phyloP scores from a whole-genome alignment of 2,329 filamentous ascomycete species.

The Didymella arachidicola region DNA sequence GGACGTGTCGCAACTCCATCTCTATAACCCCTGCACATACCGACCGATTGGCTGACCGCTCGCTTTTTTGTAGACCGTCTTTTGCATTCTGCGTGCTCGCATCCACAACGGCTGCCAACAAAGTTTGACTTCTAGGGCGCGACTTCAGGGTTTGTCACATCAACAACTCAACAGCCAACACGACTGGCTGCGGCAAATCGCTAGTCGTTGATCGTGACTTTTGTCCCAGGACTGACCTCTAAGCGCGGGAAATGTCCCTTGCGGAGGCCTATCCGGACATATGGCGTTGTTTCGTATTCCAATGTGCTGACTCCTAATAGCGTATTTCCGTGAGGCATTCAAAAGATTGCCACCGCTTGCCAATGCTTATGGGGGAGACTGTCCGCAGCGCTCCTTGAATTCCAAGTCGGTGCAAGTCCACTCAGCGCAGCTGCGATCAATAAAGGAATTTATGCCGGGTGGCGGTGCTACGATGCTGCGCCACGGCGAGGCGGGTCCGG shows the following conservation, averaged over 20 bases:
- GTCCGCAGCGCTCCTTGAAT: background rate
- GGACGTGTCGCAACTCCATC: constrained; percentile 38
- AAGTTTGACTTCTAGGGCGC: constrained; percentile 30
- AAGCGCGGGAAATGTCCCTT: constrained; percentile 9
- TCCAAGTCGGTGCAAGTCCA: background rate
- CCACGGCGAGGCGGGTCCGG: constrained; percentile 19
- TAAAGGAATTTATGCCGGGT: background rate
- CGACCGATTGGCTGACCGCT: constrained; percentile 40
- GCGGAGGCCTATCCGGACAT: constrained; percentile 2
- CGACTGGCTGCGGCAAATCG: constrained; percentile 28
- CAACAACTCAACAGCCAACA: constrained; percentile 2
- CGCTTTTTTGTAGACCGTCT: constrained; percentile 24
- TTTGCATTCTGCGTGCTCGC: constrained; percentile 17
- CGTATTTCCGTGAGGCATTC: background rate
- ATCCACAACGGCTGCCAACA: constrained; percentile 26
- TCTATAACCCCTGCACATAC: constrained; percentile 25
- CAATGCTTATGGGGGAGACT: background rate
- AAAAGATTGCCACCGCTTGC: background rate
- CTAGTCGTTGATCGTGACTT: constrained; percentile 14
- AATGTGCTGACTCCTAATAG: background rate
- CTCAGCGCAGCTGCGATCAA: background rate
- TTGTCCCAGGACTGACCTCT: background rate
- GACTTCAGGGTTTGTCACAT: constrained; percentile 28
- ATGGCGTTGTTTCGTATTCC: constrained; percentile 16
- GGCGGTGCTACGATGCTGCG: constrained; percentile 22